Evolutionary conservation across 2,329 filamentous ascomycete species (phyloP).

Genomic region (Ophiostoma piceae): DNA sequence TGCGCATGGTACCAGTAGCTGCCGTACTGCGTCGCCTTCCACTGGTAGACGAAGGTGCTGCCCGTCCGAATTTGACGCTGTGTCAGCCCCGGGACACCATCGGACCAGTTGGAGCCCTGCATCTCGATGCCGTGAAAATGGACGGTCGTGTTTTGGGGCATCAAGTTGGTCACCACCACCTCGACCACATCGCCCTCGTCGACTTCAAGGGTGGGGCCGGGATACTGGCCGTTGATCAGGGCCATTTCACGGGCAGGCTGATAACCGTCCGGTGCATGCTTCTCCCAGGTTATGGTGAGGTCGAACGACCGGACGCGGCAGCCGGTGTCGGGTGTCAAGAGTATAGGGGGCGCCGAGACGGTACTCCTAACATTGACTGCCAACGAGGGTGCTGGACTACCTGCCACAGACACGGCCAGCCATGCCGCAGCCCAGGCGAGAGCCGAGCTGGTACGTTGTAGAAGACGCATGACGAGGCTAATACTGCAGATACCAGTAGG

Average conservation of each 20-base stretch:
- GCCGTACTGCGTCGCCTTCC: slow-evolving; percentile 52
- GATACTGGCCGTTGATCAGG: slow-evolving; percentile 56
- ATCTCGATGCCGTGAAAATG: slow-evolving; percentile 52
- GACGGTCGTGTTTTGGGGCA: slow-evolving; percentile 44
- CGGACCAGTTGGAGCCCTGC: slow-evolving; percentile 52
- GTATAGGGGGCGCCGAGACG: neutral
- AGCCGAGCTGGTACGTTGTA: neutral
- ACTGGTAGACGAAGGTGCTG: slow-evolving; percentile 47
- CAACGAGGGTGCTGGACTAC: too few species aligned
- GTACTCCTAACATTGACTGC: neutral
- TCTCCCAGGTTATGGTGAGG: slow-evolving; percentile 37
- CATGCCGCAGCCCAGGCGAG: slow-evolving; percentile 16
- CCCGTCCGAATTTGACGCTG: slow-evolving; percentile 49
- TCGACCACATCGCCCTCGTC: slow-evolving; percentile 47
- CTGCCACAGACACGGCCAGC: slow-evolving; percentile 10
- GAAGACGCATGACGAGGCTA: neutral
- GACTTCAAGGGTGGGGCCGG: slow-evolving; percentile 54
- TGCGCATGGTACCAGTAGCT: slow-evolving; percentile 60
- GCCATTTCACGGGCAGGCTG: slow-evolving; percentile 37
- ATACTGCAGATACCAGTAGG: neutral
- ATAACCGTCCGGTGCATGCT: slow-evolving; percentile 42
- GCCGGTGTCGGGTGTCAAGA: slow-evolving; percentile 15
- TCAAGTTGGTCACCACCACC: slow-evolving; percentile 43
- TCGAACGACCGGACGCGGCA: slow-evolving; percentile 26
- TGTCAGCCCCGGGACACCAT: slow-evolving; percentile 54